These are phyloP conservation scores for Cornus suecica DNA, from an alignment of 148 eudicot species.

Conservation along the genomic window DNA sequence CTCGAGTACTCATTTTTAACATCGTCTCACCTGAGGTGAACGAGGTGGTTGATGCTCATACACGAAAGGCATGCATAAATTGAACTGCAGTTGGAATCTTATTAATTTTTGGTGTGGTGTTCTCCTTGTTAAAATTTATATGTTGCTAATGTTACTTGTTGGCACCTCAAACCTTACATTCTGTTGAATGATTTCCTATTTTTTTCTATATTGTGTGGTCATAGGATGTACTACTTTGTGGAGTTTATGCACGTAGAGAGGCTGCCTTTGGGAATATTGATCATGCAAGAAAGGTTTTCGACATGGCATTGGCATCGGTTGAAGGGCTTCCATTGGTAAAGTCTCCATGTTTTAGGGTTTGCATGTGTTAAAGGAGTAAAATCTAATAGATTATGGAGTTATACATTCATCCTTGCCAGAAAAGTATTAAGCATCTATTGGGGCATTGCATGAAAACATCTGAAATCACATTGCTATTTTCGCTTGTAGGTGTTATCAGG, in stretches of 20 bases:
- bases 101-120: background rate
- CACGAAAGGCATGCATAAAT: background rate
- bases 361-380: background rate
- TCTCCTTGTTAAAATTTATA: background rate
- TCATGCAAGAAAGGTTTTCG: slow-evolving; percentile 85
- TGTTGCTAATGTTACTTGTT: background rate
- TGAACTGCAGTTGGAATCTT: background rate
- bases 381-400: background rate
- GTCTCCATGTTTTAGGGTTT: slow-evolving; percentile 1
- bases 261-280: slow-evolving; percentile 80
- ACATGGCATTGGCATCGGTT: slow-evolving; percentile 84
- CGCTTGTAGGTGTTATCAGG: background rate
- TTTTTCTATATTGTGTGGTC: slow-evolving; percentile 11
- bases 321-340: slow-evolving; percentile 59
- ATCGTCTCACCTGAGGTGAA: background rate
- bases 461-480: slow-evolving; percentile 5
- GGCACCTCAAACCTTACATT: background rate
- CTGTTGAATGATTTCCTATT: background rate
- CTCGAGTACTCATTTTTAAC: too few species aligned
- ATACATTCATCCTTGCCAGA: too few species aligned
- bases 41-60: background rate
- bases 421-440: background rate
- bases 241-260: slow-evolving; percentile 92
- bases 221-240: slow-evolving; percentile 84
- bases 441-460: background rate